These are phyloP conservation scores for Tetrapisispora fleetii DNA, from an alignment of 805 yeast species.

Conservation along the genomic window DNA sequence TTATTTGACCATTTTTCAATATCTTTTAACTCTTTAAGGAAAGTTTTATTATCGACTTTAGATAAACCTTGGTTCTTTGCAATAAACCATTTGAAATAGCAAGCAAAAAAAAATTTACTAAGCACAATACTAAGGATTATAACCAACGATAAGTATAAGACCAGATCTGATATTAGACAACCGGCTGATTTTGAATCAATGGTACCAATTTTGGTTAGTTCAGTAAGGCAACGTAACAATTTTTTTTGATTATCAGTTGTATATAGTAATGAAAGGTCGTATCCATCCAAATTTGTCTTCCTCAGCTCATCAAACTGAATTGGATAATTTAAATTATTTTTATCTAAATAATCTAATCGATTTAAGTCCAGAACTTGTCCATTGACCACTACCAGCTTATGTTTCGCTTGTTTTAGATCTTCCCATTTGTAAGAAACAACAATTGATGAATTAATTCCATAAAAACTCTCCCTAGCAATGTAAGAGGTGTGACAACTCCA, in stretches of 20 bases:
- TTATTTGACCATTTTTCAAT: conserved; percentile 80
- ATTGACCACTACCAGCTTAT: conserved; percentile 78
- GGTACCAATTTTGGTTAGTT: conserved; percentile 78
- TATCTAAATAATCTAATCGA: conserved; percentile 63
- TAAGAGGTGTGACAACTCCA: conserved; percentile 84
- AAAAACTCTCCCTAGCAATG: conserved; percentile 58
- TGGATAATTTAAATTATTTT: conserved; percentile 65
- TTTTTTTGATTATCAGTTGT: conserved; percentile 52
- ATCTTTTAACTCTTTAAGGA: conserved; percentile 52
- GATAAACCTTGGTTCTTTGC: conserved; percentile 76
- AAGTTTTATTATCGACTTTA: conserved; percentile 44
- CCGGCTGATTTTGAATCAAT: conserved; percentile 87
- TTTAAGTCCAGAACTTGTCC: conserved; percentile 81
- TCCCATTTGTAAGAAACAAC: conserved; percentile 88
- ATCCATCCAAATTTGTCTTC: conserved; percentile 51
- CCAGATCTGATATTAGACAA: conserved; percentile 82
- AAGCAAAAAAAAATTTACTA: conserved; percentile 72
- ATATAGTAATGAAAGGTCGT: conserved; percentile 68
- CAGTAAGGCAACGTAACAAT: conserved; percentile 73
- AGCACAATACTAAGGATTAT: conserved; percentile 76
- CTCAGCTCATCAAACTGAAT: conserved; percentile 49
- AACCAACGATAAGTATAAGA: conserved; percentile 67
- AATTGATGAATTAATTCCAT: conserved; percentile 48
- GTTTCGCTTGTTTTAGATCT: conserved; percentile 53
- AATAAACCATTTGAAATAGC: conserved; percentile 79